Percentiles rank a stretch among this genome's conserved stretches.
Conservation (phyloP, 345 rosid species). For the Acer campestre region DNA sequence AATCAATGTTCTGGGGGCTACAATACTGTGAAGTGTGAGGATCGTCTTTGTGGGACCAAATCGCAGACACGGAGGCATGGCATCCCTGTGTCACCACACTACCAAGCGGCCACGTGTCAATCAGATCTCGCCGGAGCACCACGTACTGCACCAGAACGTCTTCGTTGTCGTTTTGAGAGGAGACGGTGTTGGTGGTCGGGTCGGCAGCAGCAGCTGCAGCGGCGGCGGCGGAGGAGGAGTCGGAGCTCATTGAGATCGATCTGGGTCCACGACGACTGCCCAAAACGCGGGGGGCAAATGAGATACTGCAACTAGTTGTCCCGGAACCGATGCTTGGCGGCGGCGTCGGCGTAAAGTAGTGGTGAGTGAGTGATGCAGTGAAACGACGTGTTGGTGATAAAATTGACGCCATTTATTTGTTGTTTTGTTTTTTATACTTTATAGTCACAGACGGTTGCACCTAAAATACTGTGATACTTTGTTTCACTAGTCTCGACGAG, state of each 20-base stretch:
- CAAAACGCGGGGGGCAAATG: not conserved
- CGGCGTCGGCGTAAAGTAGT: not conserved
- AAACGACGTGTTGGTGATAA: slow-evolving; percentile 17
- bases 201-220: slow-evolving; percentile 4
- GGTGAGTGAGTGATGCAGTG: not conserved
- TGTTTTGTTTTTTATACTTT: too few relatives aligned
- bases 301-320: slow-evolving; percentile 12
- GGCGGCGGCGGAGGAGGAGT: slow-evolving; percentile 6
- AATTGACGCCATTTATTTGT: not conserved
- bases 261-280: not conserved
- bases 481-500: too few relatives aligned
- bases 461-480: not conserved
- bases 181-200: not conserved
- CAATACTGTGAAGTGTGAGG: slow-evolving; percentile 65
- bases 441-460: not conserved
- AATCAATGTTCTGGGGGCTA: slow-evolving; percentile 61
- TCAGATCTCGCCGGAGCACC: slow-evolving; percentile 84
- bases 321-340: not conserved
- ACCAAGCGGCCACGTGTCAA: slow-evolving; percentile 90
- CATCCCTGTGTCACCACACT: slow-evolving; percentile 97
- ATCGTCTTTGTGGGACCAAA: slow-evolving; percentile 76
- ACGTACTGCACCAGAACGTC: slow-evolving; percentile 80
- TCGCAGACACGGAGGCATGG: slow-evolving; percentile 85
- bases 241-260: slow-evolving; percentile 48
- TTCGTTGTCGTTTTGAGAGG: slow-evolving; percentile 21